A percentile compares a stretch with the other conserved stretches of the same genome.
Conservation (phyloP, 257 asterid genomes). For the Plantago ovata region DNA sequence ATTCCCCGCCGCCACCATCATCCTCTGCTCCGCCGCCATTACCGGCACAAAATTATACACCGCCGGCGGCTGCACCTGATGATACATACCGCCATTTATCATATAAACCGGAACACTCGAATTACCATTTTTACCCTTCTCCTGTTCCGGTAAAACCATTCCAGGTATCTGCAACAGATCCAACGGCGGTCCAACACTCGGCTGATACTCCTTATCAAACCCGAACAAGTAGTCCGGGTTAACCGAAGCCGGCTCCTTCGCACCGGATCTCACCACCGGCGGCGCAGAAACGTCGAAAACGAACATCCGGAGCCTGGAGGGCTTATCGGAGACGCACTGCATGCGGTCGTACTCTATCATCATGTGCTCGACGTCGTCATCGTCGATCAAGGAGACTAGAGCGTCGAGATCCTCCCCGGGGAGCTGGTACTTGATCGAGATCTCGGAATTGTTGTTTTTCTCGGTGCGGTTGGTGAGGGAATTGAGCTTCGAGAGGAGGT, state of each 20-base stretch:
- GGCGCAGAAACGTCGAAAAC: slow-evolving; percentile 29
- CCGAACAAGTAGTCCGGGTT: slow-evolving; percentile 87
- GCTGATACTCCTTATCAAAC: slow-evolving; percentile 62
- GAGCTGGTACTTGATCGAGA: slow-evolving; percentile 58
- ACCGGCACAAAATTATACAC: slow-evolving; percentile 40
- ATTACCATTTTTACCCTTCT: slow-evolving; percentile 16
- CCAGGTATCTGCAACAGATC: slow-evolving; percentile 56
- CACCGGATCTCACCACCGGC: slow-evolving; percentile 21
- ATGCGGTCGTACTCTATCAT: slow-evolving; percentile 74
- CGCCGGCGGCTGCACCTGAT: slow-evolving; percentile 47
- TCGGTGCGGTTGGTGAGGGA: slow-evolving; percentile 24
- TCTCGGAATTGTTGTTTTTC: slow-evolving; percentile 18
- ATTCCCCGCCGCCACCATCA: slow-evolving; percentile 27
- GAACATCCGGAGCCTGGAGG: slow-evolving; percentile 59
- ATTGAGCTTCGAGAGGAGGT: slow-evolving; percentile 38
- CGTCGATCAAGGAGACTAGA: slow-evolving; percentile 61
- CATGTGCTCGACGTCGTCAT: slow-evolving; percentile 84
- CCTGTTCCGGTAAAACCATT: slow-evolving; percentile 23
- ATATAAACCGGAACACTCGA: slow-evolving; percentile 23
- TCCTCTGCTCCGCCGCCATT: slow-evolving; percentile 28
- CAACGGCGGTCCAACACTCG: slow-evolving; percentile 31
- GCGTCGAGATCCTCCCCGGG: slow-evolving; percentile 73
- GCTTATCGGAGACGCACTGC: slow-evolving; percentile 36
- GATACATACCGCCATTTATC: slow-evolving; percentile 28
- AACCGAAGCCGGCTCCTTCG: slow-evolving; percentile 16